phyloP scores from a whole-genome alignment of 2,329 filamentous ascomycete species.

The Fusarium robinianum region DNA sequence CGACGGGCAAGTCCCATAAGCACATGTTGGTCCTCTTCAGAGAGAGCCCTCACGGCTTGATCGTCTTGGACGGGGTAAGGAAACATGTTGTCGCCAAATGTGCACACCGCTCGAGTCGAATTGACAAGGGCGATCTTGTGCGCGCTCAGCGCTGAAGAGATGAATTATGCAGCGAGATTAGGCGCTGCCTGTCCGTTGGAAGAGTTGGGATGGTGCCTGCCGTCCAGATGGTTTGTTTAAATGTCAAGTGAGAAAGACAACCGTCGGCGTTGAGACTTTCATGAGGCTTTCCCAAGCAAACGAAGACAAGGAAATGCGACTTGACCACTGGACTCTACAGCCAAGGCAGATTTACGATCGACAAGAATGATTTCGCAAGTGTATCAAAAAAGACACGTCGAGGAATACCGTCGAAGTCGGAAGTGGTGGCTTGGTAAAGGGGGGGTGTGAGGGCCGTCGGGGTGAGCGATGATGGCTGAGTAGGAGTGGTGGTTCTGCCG shows the following conservation, averaged over 20 bases:
- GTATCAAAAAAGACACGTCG: no score
- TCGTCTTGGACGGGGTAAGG: slow-evolving; percentile 43
- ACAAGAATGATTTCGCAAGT: no score
- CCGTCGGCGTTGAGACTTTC: slow-evolving; percentile 22
- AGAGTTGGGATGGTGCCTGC: slow-evolving; percentile 5
- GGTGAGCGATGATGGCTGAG: slow-evolving; percentile 11
- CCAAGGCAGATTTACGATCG: slow-evolving; percentile 1
- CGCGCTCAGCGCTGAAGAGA: slow-evolving; percentile 32
- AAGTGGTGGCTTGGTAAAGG: slow-evolving; percentile 19
- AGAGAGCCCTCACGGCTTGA: slow-evolving; percentile 41
- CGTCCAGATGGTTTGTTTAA: slow-evolving; percentile 3
- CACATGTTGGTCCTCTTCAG: slow-evolving; percentile 47
- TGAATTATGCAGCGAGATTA: slow-evolving; percentile 14
- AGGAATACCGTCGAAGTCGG: no score
- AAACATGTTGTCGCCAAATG: slow-evolving; percentile 41
- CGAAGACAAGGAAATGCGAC: slow-evolving; percentile 1
- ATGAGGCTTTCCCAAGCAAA: slow-evolving; percentile 13
- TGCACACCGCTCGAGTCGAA: slow-evolving; percentile 17
- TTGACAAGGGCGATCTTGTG: slow-evolving; percentile 27
- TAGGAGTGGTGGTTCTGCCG: slow-evolving; percentile 8
- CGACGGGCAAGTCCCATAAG: slow-evolving; percentile 44
- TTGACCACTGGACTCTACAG: neutral
- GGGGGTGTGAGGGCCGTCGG: no score
- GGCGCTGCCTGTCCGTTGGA: slow-evolving; percentile 7
- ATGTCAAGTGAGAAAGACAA: slow-evolving; percentile 21